phyloP scores from a whole-genome alignment of 257 asterid genomes.

The Fraxinus americana region DNA sequence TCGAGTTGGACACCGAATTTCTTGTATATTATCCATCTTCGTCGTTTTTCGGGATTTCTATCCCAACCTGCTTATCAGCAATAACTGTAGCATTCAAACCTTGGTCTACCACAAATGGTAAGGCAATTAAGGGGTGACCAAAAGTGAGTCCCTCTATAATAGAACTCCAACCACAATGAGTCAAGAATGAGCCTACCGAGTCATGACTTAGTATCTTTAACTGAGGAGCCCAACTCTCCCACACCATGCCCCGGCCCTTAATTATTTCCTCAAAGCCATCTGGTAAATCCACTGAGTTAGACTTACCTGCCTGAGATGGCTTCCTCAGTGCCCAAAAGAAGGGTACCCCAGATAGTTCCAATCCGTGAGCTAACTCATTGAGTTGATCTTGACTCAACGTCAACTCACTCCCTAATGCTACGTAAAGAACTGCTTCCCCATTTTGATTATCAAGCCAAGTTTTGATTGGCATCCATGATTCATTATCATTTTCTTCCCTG shows the following conservation, averaged over 20 bases:
- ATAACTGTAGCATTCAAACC: slow-evolving; percentile 20
- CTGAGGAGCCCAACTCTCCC: slow-evolving; percentile 58
- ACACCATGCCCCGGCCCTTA: slow-evolving; percentile 40
- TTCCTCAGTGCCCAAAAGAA: no score
- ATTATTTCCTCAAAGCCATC: slow-evolving; percentile 37
- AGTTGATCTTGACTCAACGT: slow-evolving; percentile 27
- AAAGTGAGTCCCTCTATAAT: slow-evolving; percentile 36
- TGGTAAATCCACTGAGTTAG: no score
- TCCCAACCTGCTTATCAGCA: not conserved
- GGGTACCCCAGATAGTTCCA: slow-evolving; percentile 49
- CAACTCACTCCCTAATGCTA: slow-evolving; percentile 48
- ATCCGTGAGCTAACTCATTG: slow-evolving; percentile 21
- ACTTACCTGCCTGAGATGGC: no score
- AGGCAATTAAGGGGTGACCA: slow-evolving; percentile 35
- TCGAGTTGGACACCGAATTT: slow-evolving; percentile 35
- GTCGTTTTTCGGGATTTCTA: slow-evolving; percentile 23
- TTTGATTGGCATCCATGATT: slow-evolving; percentile 30
- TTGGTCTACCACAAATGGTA: slow-evolving; percentile 35
- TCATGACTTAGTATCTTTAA: slow-evolving; percentile 47
- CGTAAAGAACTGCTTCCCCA: slow-evolving; percentile 32
- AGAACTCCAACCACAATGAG: slow-evolving; percentile 52
- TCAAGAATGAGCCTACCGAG: slow-evolving; percentile 43
- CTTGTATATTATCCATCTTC: slow-evolving; percentile 30
- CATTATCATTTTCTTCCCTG: not conserved
- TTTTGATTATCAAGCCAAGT: slow-evolving; percentile 35